Evolutionary conservation across 2,329 filamentous ascomycete genomes (phyloP).

Genomic region (Aspergillus hiratsukae): DNA sequence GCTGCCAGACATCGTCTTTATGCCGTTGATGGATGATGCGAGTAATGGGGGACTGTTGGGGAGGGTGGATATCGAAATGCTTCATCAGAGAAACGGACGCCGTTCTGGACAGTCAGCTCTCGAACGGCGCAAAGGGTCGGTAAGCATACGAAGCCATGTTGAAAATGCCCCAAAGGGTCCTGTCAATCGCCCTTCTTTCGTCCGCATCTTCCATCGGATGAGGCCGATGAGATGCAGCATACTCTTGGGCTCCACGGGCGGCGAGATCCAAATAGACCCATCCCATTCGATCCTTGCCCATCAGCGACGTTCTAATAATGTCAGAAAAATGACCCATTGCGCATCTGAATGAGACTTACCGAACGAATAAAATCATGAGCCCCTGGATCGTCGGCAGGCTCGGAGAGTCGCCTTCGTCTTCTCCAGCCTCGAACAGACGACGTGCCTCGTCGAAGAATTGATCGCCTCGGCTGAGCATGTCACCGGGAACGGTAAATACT

Average conservation of each 20-base stretch:
- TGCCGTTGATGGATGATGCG: conserved; percentile 8
- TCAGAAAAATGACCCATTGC: not conserved
- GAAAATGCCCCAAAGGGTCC: conserved; percentile 18
- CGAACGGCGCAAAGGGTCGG: too few relatives aligned
- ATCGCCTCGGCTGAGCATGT: conserved; percentile 20
- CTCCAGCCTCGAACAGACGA: conserved; percentile 19
- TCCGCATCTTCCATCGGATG: conserved; percentile 6
- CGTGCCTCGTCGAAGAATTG: conserved; percentile 30
- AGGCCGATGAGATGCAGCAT: conserved; percentile 12
- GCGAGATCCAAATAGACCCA: conserved; percentile 24
- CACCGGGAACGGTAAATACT: conserved; percentile 20
- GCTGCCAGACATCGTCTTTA: conserved; percentile 16
- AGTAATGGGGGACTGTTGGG: conserved; percentile 8
- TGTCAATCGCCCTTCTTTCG: conserved; percentile 10
- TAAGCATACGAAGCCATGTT: conserved; percentile 12
- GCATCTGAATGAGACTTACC: conserved; percentile 9
- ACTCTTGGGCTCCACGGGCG: conserved; percentile 19
- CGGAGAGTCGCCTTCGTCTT: conserved; percentile 19
- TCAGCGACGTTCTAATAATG: conserved; percentile 18
- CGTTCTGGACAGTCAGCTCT: conserved; percentile 8
- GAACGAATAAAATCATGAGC: conserved; percentile 20
- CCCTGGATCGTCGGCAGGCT: conserved; percentile 26
- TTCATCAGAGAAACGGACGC: conserved; percentile 18
- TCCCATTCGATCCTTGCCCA: conserved; percentile 27
- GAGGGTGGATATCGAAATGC: conserved; percentile 13